These are phyloP conservation scores for Picea abies DNA, from an alignment of 83 land plant genomes.

Conservation along the genomic window DNA sequence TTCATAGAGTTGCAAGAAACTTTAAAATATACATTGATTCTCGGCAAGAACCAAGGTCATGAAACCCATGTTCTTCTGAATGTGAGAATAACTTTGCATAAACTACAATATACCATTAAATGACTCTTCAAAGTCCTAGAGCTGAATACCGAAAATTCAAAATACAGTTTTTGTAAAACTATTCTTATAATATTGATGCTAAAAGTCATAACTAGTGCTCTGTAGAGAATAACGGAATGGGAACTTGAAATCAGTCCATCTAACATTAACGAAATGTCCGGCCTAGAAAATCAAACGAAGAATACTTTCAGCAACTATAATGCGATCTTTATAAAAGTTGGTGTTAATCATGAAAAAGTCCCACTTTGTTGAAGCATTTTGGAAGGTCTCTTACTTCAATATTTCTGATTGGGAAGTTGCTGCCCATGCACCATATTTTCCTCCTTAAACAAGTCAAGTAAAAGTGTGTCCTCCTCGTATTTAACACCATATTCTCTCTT, in stretches of 20 bases:
- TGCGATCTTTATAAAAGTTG: neutral
- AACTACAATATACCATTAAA: neutral
- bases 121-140: neutral
- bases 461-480: too few relatives aligned
- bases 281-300: neutral
- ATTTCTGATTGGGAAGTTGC: neutral
- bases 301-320: neutral
- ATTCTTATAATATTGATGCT: neutral
- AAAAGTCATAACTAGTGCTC: neutral
- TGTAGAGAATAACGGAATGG: neutral
- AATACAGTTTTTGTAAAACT: too few relatives aligned
- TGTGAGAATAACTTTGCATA: neutral
- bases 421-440: too few relatives aligned
- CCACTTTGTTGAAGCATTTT: neutral
- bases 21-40: neutral
- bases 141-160: neutral
- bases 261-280: neutral
- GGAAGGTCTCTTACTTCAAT: neutral
- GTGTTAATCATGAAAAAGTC: neutral
- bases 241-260: neutral
- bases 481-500: too few relatives aligned
- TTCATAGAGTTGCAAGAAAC: too few relatives aligned
- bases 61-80: neutral
- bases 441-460: too few relatives aligned
- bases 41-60: neutral